These are phyloP conservation scores for Cryphonectria naterciae DNA, from an alignment of 2,329 filamentous ascomycete genomes.

Conservation along the genomic window DNA sequence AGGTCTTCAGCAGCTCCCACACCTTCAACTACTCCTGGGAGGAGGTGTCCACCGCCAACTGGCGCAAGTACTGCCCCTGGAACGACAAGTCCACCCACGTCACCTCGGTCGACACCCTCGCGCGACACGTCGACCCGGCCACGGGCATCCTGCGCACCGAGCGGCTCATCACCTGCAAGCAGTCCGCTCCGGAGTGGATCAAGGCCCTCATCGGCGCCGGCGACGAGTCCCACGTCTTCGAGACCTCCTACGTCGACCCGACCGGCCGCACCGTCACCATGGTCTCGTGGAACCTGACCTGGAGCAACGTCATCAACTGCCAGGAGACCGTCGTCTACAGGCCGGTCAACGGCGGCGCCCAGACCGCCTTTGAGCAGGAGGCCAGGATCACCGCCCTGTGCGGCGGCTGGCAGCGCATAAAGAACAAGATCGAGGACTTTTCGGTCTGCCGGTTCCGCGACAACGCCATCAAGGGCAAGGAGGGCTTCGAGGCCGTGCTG, in stretches of 20 bases:
- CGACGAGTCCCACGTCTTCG: slow-evolving; percentile 87
- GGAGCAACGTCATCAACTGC: slow-evolving; percentile 85
- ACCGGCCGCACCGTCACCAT: slow-evolving; percentile 85
- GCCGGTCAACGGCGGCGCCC: slow-evolving; percentile 55
- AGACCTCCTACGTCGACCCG: slow-evolving; percentile 94
- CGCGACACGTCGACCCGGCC: slow-evolving; percentile 61
- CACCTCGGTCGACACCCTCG: slow-evolving; percentile 90
- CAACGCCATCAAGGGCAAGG: slow-evolving; percentile 86
- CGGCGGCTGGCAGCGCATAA: slow-evolving; percentile 96
- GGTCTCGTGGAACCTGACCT: slow-evolving; percentile 94
- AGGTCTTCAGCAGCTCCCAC: slow-evolving; percentile 84
- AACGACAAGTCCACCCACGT: slow-evolving; percentile 99
- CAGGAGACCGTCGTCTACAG: slow-evolving; percentile 91
- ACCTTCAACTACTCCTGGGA: slow-evolving; percentile 99
- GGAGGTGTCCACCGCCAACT: slow-evolving; percentile 96
- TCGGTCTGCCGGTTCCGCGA: slow-evolving; percentile 87
- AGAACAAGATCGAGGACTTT: slow-evolving; percentile 92
- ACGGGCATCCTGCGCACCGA: slow-evolving; percentile 66
- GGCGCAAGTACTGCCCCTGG: slow-evolving; percentile 98
- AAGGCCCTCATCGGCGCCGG: slow-evolving; percentile 74
- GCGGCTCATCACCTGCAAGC: slow-evolving; percentile 65
- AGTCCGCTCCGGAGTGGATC: slow-evolving; percentile 77
- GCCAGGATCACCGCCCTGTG: slow-evolving; percentile 93
- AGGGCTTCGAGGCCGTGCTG: slow-evolving; percentile 93
- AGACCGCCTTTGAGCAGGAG: slow-evolving; percentile 85